Base-by-base conservation (phyloP, 1,139 yeast species). In the Suhomyces atakaporum region DNA sequence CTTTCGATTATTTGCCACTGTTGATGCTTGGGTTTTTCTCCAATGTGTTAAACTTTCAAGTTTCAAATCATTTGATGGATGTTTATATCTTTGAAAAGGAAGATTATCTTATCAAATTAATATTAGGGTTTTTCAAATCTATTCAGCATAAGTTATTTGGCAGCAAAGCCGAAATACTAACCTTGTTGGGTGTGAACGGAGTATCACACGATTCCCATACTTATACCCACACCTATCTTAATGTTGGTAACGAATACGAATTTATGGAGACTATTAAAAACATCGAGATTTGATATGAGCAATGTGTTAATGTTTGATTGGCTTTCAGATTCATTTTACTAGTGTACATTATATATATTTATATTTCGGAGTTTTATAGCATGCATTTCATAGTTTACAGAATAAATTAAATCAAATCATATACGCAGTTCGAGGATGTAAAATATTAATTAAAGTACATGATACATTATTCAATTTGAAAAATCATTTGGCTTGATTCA, bases 41-140 rank as follows among this genome's bases (percentile, higher is more conserved):
- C 4, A 50, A 56, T 34, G 40, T 53, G 9, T 46, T 61, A 12
- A 51, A 47, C 34, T 57, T 55, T 35, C 49, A 69, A 56, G 38
- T 57, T 54, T 41, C 58, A 26, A 43, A 46, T 50, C 58, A 53
- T 31, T 29, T 81, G 6, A 51, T 84, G 44, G 89, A 82, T 51
- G 64, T 81, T 7, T 70, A 69, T 51, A 54, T 79, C n/a, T 80
- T 81, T 51, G 87, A 81, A 50, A 38, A 40, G 31, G 79, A 81
- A 3, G 58, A 69, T 2, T 70, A 75, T 45, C 51, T 78, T 33
- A 58, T 73, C 38, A 66, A 79, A 18, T 69, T 68, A 12, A 66
- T 72, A 1, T 52, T 80, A 7, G 82, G 78, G 0, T 54, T 78
- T 10, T 52, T 81, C 33, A 62, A 65, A 16, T 62, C 66, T 31